A percentile compares a stretch with the other conserved stretches of the same genome.
Conservation (phyloP, 2,329 filamentous ascomycete species). For the Tolypocladium inflatum region DNA sequence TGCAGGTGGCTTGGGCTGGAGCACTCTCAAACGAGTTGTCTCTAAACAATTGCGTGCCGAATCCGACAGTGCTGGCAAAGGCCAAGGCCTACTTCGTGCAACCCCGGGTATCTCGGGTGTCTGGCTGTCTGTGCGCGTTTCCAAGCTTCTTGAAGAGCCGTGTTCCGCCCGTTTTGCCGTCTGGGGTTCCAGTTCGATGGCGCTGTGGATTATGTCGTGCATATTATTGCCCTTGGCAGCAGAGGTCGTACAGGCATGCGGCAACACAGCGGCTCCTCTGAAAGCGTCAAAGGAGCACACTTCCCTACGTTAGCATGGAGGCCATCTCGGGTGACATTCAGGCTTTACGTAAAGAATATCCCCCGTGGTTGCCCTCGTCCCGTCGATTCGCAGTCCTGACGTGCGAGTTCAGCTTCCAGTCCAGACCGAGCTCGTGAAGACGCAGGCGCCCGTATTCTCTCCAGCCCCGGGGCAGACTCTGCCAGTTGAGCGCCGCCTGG, state of each 20-base stretch:
- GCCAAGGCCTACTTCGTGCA: not conserved
- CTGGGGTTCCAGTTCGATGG: not conserved
- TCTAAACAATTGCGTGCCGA: not conserved
- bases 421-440: not conserved
- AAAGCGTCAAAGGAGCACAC: not conserved
- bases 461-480: not conserved
- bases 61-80: not conserved
- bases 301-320: too few species aligned
- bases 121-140: not conserved
- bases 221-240: not conserved
- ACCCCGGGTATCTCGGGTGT: not conserved
- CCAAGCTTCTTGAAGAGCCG: not conserved
- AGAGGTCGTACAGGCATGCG: not conserved
- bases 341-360: not conserved
- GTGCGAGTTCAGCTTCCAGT: not conserved
- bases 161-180: not conserved
- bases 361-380: not conserved
- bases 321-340: not conserved
- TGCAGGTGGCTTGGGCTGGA: not conserved
- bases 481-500: not conserved
- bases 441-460: not conserved
- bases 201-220: not conserved
- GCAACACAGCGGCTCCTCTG: not conserved
- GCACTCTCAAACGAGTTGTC: not conserved
- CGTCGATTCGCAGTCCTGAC: not conserved